phyloP scores from a whole-genome alignment of 306 rosid genomes.

The Pyrus bretschneideri region DNA sequence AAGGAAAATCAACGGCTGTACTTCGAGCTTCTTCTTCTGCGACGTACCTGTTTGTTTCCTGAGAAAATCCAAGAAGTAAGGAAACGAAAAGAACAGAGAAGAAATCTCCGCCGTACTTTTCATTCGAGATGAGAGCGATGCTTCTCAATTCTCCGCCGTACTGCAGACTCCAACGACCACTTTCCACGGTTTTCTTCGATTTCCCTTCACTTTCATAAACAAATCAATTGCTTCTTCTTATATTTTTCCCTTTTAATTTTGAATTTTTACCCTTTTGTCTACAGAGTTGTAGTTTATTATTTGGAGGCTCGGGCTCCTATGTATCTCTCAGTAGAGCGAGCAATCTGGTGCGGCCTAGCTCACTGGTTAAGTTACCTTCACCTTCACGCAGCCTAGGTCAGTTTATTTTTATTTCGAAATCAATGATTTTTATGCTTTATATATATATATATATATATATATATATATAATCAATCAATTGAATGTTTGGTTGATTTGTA shows the following conservation, averaged over 20 bases:
- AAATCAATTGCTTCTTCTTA: background rate
- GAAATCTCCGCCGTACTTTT: background rate
- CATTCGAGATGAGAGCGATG: slow-evolving; percentile 40
- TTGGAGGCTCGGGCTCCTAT: slow-evolving; percentile 14
- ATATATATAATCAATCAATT: background rate
- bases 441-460: too few relatives aligned
- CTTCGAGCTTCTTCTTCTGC: background rate
- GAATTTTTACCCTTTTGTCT: background rate
- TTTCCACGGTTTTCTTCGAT: slow-evolving; percentile 28
- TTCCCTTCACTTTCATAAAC: background rate
- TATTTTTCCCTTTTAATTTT: background rate
- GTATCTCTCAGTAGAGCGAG: slow-evolving; percentile 19
- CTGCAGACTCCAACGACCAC: slow-evolving; percentile 21
- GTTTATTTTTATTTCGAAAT: background rate
- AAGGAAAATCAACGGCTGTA: background rate
- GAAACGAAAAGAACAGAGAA: background rate
- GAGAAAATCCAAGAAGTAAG: background rate
- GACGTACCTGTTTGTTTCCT: slow-evolving; percentile 7
- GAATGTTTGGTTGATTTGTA: background rate
- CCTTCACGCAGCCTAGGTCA: slow-evolving; percentile 35
- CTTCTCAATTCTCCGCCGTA: slow-evolving; percentile 43
- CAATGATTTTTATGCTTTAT: background rate
- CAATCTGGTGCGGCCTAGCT: slow-evolving; percentile 13
- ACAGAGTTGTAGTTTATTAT: slow-evolving; percentile 37
- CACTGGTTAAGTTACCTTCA: slow-evolving; percentile 24